phyloP scores from a whole-genome alignment of 2,329 filamentous ascomycete genomes.

The Fusarium tanahbumbuense region DNA sequence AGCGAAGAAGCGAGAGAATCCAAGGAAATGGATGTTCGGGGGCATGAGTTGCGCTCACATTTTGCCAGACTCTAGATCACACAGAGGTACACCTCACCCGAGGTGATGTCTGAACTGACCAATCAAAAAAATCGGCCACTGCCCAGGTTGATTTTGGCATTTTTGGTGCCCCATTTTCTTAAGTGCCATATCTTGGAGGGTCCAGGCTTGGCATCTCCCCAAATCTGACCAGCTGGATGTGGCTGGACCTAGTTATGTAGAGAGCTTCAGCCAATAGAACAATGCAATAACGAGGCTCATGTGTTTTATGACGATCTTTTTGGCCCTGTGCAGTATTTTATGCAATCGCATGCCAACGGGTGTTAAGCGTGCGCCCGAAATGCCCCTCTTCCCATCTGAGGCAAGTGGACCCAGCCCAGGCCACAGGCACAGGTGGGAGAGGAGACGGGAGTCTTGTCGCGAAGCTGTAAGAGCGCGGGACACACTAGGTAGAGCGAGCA shows the following conservation, averaged over 20 bases:
- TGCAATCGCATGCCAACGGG: constrained; percentile 39
- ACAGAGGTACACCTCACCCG: constrained; percentile 50
- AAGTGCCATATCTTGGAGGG: constrained; percentile 44
- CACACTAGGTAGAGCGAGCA: constrained; percentile 26
- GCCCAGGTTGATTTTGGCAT: constrained; percentile 51
- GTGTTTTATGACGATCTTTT: constrained; percentile 19
- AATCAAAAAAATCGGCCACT: constrained; percentile 57
- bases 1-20: constrained; percentile 44
- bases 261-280: background rate
- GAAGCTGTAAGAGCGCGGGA: constrained; percentile 38
- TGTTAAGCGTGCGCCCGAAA: constrained; percentile 39
- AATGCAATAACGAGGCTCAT: constrained; percentile 7
- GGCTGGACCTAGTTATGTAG: constrained; percentile 44
- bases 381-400: constrained; percentile 40
- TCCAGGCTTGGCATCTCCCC: constrained; percentile 39
- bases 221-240: constrained; percentile 38
- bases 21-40: constrained; percentile 47
- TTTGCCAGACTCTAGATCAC: constrained; percentile 50
- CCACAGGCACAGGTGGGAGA: background rate
- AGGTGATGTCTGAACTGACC: constrained; percentile 51
- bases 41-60: constrained; percentile 46
- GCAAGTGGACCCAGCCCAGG: constrained; percentile 35
- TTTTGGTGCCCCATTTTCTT: constrained; percentile 50
- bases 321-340: constrained; percentile 33
- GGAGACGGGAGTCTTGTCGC: constrained; percentile 11